Base-by-base conservation (phyloP, 345 rosid species). In the Brassica cretica region DNA sequence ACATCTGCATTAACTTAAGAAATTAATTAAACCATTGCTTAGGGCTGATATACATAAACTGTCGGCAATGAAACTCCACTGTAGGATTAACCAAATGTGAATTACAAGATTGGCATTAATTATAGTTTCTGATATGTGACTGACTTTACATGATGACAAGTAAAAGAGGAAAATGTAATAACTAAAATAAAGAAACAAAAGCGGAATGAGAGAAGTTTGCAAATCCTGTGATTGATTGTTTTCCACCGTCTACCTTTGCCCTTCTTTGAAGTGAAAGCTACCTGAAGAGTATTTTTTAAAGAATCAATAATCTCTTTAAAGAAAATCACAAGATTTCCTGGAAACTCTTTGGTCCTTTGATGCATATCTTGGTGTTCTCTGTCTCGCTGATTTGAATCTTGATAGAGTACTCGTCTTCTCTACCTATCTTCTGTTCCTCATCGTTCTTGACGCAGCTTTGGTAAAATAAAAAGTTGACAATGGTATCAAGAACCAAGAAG, bases 401-500 rank as follows among this genome's bases (percentile, higher is more conserved):
- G 66, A 77, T 69, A 0, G 68, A 64, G 25, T 73, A 82, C 25
- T 74, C 73, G 6, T 64, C 82, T 41, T 86, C 85, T 70, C 46
- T 74, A 64, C 81, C 79, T 0, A 71, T 77, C 25, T 33, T 77
- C 67, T 30, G 69, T 3, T 59, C 73, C 55, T 77, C 66, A 0
- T 79, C 71, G 66, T 53, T 82, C 68, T 79, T 74, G 64, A 74
- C 15, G 41, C 95, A 89, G 86, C 88, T 89, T 73, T 85, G 84
- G 78, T 81, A 85, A 79, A 95, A 95, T 18, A 84, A 11, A 74
- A 71, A 85, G 70, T 81, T 86, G 41, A 88, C 83, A 41, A 89
- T 82, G 1, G 93, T 86, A 30, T 93, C 98, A 55, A 95, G 88
- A 78, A 93, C 93, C 33, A 90, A 69, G 75, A 84, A 67, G 67